A percentile compares a stretch with the other conserved stretches of the same genome.
Conservation (phyloP, 176 grass and related monocot species). For the Phragmites australis region DNA sequence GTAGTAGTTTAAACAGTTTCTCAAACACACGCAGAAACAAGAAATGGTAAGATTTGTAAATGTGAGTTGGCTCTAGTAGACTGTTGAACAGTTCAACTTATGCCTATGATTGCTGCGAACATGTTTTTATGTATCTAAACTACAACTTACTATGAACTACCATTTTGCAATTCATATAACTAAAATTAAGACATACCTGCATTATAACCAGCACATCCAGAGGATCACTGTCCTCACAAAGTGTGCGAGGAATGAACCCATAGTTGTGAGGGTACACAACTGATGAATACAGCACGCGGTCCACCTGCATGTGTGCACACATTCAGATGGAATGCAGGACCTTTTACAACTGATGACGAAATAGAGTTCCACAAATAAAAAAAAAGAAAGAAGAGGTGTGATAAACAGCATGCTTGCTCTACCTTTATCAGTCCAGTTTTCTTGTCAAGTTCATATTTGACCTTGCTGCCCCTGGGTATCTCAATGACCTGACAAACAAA, state of each 20-base stretch:
- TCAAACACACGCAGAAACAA: background rate
- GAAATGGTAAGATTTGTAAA: background rate
- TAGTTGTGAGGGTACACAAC: slow-evolving; percentile 98
- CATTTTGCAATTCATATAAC: background rate
- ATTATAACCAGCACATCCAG: slow-evolving; percentile 96
- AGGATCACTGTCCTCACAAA: slow-evolving; percentile 96
- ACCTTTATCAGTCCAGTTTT: slow-evolving; percentile 98
- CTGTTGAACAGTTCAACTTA: background rate
- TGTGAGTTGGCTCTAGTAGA: background rate
- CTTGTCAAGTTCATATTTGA: slow-evolving; percentile 99
- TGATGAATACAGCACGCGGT: slow-evolving; percentile 94
- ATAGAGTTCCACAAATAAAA: background rate
- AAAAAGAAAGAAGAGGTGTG: background rate
- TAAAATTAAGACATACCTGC: slow-evolving; percentile 60
- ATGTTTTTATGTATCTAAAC: background rate
- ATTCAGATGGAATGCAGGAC: slow-evolving; percentile 11
- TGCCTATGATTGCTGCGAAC: background rate
- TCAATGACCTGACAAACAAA: slow-evolving; percentile 71
- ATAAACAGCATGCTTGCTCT: background rate
- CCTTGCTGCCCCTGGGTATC: slow-evolving; percentile 90
- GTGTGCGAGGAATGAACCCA: slow-evolving; percentile 95
- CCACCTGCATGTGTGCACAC: slow-evolving; percentile 50
- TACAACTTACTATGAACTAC: background rate
- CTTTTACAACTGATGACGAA: background rate
- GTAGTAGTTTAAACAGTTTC: background rate